Base-by-base conservation (phyloP, 352 stramenopile species). In the Pythium aphanidermatum region DNA sequence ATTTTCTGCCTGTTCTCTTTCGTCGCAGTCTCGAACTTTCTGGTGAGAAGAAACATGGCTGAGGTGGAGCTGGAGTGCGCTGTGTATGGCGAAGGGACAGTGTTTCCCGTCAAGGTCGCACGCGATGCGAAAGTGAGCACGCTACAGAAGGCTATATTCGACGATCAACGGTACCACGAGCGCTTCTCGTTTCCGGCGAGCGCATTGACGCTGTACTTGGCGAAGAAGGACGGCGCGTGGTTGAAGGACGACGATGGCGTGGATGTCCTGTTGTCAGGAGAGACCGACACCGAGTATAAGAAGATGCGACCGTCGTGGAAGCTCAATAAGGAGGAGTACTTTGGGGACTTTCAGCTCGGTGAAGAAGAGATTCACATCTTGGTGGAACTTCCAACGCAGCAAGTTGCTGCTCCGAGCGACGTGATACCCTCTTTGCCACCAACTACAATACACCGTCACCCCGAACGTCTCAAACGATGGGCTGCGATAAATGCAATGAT, bases 361-460 rank as follows among this genome's bases (percentile, higher is more conserved):
- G 51, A 52, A 40, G 51, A 38, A 20, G 41, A 55, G 40, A 54
- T 54, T 35, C 39, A 54, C 29, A 35, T 59, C 30, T 37, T 59
- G 42, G 33, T 59, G 2, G 36, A 16, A n/a, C 21, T 52, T 28
- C 41, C 31, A n/a, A 23, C 16, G 29, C 29, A 38, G n/a, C 40
- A n/a, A n/a, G n/a, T n/a, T n/a, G n/a, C n/a, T n/a, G n/a, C n/a
- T n/a, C n/a, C n/a, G n/a, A n/a, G n/a, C n/a, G n/a, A n/a, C n/a
- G n/a, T n/a, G n/a, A n/a, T n/a, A n/a, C n/a, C n/a, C n/a, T n/a
- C n/a, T n/a, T n/a, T n/a, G n/a, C n/a, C n/a, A n/a, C n/a, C n/a
- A n/a, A n/a, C n/a, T n/a, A 46, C 40, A 58, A 43, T 53, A 17
- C 51, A 54, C 19, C 43, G 51, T 44, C 42, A 54, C 23, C 51